Conservation (phyloP, 2,329 filamentous ascomycete genomes). For the Calonectria hongkongensis region DNA sequence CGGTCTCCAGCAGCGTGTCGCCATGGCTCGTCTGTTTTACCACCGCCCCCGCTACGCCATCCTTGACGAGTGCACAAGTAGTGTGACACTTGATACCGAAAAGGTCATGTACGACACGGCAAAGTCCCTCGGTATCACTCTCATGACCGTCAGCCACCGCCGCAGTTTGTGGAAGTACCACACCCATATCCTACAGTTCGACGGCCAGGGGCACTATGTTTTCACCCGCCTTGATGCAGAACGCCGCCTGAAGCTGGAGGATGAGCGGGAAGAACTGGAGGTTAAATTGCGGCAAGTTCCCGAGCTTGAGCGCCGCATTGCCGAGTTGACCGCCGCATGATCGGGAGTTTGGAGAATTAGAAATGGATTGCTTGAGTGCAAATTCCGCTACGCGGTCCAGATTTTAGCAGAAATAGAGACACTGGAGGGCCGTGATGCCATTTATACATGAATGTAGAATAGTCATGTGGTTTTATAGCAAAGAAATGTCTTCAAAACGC, state of each 20-base stretch:
- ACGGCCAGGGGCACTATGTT: constrained; percentile 92
- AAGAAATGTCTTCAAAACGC: constrained; percentile 3
- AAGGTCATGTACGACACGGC: constrained; percentile 98
- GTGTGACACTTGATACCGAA: constrained; percentile 95
- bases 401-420: not conserved
- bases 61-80: constrained; percentile 96
- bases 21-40: constrained; percentile 96
- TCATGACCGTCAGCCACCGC: constrained; percentile 97
- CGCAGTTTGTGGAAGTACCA: constrained; percentile 98
- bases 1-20: constrained; percentile 95
- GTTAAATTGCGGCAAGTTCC: constrained; percentile 89
- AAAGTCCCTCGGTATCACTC: constrained; percentile 91
- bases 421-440: not conserved
- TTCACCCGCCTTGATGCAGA: constrained; percentile 95
- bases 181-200: constrained; percentile 94
- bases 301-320: constrained; percentile 89
- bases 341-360: constrained; percentile 22
- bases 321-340: constrained; percentile 77
- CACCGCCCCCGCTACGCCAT: constrained; percentile 95
- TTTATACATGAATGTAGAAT: constrained; percentile 32
- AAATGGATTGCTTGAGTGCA: not conserved
- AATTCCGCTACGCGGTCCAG: not conserved
- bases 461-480: constrained; percentile 7
- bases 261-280: constrained; percentile 97
- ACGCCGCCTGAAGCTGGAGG: constrained; percentile 87